A percentile compares a stretch with the other conserved stretches of the same genome.
phyloP scores from a whole-genome alignment of 2,329 filamentous ascomycete species.

The Emergomyces orientalis region DNA sequence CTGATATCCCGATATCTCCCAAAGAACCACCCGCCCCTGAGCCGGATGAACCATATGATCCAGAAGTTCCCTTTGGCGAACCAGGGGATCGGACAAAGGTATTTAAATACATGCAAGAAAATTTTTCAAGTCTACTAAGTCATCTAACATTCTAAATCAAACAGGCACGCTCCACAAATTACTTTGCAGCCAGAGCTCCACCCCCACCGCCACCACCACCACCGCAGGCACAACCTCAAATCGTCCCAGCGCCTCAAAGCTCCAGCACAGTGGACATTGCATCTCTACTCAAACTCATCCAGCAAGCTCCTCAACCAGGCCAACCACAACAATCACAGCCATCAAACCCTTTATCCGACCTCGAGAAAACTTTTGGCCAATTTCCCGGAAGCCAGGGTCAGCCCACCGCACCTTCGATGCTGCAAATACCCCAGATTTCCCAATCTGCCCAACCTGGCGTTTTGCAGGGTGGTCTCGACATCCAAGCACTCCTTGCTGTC shows the following conservation, averaged over 20 bases:
- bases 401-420: constrained; percentile 19
- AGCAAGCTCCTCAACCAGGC: constrained; percentile 25
- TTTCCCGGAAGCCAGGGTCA: constrained; percentile 26
- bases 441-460: constrained; percentile 24
- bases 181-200: constrained; percentile 30
- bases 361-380: constrained; percentile 32
- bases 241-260: constrained; percentile 18
- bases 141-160: constrained; percentile 4
- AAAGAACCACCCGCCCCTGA: constrained; percentile 37
- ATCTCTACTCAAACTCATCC: constrained; percentile 34
- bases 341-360: constrained; percentile 22
- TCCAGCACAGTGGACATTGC: constrained; percentile 29
- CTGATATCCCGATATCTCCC: constrained; percentile 39
- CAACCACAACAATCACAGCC: constrained; percentile 23
- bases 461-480: constrained; percentile 25
- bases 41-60: constrained; percentile 28
- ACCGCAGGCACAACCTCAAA: constrained; percentile 21
- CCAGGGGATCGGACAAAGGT: constrained; percentile 35
- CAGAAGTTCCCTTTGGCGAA: constrained; percentile 35
- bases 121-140: neutral
- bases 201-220: constrained; percentile 20
- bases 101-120: constrained; percentile 7
- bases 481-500: constrained; percentile 33
- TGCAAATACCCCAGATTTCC: constrained; percentile 19
- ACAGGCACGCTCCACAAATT: constrained; percentile 35